Conservation (phyloP, 2,329 filamentous ascomycete species). For the Ophiocordyceps camponoti-rufipedis region DNA sequence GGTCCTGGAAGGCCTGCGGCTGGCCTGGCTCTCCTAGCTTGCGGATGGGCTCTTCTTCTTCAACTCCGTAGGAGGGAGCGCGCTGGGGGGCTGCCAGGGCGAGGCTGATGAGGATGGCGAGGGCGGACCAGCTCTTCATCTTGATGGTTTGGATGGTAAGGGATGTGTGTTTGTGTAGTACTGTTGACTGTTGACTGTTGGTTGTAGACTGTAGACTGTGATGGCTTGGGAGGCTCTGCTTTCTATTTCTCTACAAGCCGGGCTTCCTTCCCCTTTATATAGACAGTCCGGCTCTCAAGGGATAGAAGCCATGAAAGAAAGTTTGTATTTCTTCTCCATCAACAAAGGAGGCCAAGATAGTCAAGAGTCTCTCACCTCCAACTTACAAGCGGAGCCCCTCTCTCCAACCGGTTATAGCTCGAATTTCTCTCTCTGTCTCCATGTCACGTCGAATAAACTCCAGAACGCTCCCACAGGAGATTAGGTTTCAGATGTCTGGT, state of each 20-base stretch:
- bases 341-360: neutral
- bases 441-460: neutral
- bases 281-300: neutral
- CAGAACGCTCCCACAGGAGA: neutral
- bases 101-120: neutral
- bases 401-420: neutral
- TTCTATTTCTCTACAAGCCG: no score
- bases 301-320: neutral
- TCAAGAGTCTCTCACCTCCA: neutral
- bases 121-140: neutral
- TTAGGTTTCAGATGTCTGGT: neutral
- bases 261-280: neutral
- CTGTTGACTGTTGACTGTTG: no score
- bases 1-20: neutral
- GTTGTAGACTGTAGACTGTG: no score
- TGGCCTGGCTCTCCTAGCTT: neutral
- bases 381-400: neutral
- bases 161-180: no score
- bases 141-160: neutral
- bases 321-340: neutral
- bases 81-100: neutral
- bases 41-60: neutral
- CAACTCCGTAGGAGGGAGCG: neutral
- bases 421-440: neutral
- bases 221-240: no score